Evolutionary conservation across 2,329 filamentous ascomycete genomes (phyloP).

Genomic region (Apiospora arundinis): DNA sequence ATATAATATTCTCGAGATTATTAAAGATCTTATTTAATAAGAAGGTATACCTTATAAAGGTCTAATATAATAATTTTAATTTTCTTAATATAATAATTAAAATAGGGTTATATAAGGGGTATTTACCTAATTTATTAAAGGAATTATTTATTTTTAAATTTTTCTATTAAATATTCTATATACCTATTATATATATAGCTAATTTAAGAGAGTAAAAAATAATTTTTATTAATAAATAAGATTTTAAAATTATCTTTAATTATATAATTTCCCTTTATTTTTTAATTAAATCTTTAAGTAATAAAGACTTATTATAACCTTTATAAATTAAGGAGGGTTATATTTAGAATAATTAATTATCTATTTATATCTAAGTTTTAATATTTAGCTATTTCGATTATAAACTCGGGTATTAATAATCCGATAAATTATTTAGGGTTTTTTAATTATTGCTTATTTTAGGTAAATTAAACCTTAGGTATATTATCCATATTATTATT

Average conservation of each 20-base stretch:
- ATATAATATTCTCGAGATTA: background rate
- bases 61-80: background rate
- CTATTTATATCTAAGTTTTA: background rate
- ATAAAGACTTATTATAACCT: background rate
- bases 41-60: background rate
- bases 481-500: background rate
- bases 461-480: background rate
- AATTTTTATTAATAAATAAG: too few relatives aligned
- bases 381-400: background rate
- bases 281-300: background rate
- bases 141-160: background rate
- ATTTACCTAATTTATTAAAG: background rate
- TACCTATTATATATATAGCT: too few relatives aligned
- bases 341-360: background rate
- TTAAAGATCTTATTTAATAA: background rate
- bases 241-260: too few relatives aligned
- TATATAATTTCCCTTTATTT: too few relatives aligned
- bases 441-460: background rate
- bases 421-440: background rate
- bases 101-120: background rate
- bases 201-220: too few relatives aligned
- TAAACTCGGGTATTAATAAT: background rate
- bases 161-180: too few relatives aligned
- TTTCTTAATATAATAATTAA: background rate
- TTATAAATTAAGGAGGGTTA: background rate